A percentile compares a stretch with the other conserved stretches of the same genome.
Evolutionary conservation across 768 basidiomycete species (phyloP).

Genomic region (Russula olivacea): DNA sequence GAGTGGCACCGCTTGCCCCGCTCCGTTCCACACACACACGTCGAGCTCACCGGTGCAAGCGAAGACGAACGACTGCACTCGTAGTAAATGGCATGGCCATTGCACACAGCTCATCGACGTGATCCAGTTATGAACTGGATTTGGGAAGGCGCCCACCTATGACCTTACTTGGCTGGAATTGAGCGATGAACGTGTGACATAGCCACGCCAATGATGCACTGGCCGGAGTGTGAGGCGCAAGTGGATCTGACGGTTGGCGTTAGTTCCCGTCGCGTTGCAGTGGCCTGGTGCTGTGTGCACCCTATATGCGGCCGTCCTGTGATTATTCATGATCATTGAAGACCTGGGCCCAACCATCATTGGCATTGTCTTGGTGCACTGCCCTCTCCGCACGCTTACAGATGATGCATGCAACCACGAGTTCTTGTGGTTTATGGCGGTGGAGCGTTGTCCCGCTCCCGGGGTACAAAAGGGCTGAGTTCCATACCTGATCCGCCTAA

Average conservation of each 20-base stretch:
- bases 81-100: neutral
- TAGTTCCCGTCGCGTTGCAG: neutral
- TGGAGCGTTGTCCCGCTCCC: neutral
- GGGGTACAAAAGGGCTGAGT: constrained; percentile 8
- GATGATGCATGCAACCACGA: neutral
- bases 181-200: neutral
- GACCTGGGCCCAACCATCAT: neutral
- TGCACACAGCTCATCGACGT: neutral
- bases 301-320: neutral
- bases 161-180: neutral
- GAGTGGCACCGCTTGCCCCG: neutral
- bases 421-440: neutral
- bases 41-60: neutral
- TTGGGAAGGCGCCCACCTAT: neutral
- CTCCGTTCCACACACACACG: too few relatives aligned
- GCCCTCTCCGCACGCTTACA: neutral
- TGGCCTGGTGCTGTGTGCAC: neutral
- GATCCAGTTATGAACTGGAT: neutral
- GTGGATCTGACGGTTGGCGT: neutral
- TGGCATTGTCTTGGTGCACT: neutral
- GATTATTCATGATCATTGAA: neutral
- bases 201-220: neutral
- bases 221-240: neutral
- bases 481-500: neutral
- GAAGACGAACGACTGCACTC: neutral